A percentile compares a stretch with the other conserved stretches of the same genome.
Evolutionary conservation across 495 filamentous ascomycete genomes (phyloP).

Genomic region (Trichoderma parareesei): DNA sequence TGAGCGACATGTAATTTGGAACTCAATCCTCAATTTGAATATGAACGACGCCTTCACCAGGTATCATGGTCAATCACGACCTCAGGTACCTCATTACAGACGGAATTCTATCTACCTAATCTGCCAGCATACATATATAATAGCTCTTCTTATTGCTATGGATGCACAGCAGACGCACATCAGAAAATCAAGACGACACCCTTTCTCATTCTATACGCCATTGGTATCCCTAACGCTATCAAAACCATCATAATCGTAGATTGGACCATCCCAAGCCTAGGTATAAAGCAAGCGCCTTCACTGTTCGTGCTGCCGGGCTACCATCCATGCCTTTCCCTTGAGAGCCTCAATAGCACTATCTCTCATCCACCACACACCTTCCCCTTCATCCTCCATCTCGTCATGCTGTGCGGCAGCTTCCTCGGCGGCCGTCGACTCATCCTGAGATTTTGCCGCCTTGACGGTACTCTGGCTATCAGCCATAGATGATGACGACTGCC

Average conservation of each 20-base stretch:
- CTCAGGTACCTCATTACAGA: too few relatives aligned
- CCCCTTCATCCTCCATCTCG: conserved; percentile 15
- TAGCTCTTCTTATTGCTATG: too few relatives aligned
- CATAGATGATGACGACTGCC: not conserved
- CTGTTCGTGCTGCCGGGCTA: conserved; percentile 16
- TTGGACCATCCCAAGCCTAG: not conserved
- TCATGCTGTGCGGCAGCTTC: conserved; percentile 11
- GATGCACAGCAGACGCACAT: too few relatives aligned
- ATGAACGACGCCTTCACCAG: too few relatives aligned
- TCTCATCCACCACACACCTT: conserved; percentile 39
- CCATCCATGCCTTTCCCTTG: conserved; percentile 49
- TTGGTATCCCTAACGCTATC: not conserved
- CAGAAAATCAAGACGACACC: too few relatives aligned
- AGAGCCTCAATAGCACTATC: conserved; percentile 46
- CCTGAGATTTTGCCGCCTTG: not conserved
- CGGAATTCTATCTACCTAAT: too few relatives aligned
- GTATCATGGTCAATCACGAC: too few relatives aligned
- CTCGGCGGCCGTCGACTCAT: not conserved
- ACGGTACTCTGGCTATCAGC: not conserved
- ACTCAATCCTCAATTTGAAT: too few relatives aligned
- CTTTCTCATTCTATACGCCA: too few relatives aligned
- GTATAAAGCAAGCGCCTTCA: not conserved
- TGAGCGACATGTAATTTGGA: too few relatives aligned
- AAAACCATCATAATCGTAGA: not conserved
- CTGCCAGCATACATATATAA: too few relatives aligned